A percentile compares a stretch with the other conserved stretches of the same genome.
These are phyloP conservation scores for Zygoascus biomembranicola DNA, from an alignment of 805 yeast species.

Conservation along the genomic window DNA sequence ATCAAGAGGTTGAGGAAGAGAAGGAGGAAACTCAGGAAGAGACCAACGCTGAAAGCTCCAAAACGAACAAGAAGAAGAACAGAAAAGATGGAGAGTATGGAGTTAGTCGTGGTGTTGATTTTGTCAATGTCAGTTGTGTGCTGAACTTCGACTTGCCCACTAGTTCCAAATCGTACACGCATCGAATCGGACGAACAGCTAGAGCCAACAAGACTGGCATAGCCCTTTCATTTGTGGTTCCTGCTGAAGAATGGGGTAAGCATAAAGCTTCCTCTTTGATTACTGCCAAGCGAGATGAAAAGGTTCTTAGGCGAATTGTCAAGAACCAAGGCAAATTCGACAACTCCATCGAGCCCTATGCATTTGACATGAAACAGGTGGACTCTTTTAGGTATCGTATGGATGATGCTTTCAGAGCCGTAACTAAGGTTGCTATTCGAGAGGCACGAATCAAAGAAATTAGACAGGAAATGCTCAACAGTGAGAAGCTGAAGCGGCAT, in stretches of 20 bases:
- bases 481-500: conserved; percentile 86
- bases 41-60: conserved; percentile 3
- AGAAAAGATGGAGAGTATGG: conserved; percentile 71
- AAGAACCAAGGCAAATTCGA: conserved; percentile 55
- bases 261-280: conserved; percentile 71
- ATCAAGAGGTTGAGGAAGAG: conserved; percentile 24
- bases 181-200: conserved; percentile 95
- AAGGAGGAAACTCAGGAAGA: conserved; percentile 11
- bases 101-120: conserved; percentile 95
- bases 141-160: conserved; percentile 90
- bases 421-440: conserved; percentile 79
- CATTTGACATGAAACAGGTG: conserved; percentile 84
- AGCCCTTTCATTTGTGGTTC: conserved; percentile 87
- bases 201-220: conserved; percentile 95
- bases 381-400: conserved; percentile 94
- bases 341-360: conserved; percentile 51
- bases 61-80: conserved; percentile 17
- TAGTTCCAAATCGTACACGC: conserved; percentile 81
- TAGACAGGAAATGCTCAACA: conserved; percentile 75
- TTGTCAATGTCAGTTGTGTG: conserved; percentile 93
- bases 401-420: conserved; percentile 95
- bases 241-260: conserved; percentile 74
- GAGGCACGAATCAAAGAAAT: conserved; percentile 90
- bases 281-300: conserved; percentile 77
- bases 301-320: conserved; percentile 65